Base-by-base conservation (phyloP, 2,329 filamentous ascomycete genomes). In the Phialophora macrospora region DNA sequence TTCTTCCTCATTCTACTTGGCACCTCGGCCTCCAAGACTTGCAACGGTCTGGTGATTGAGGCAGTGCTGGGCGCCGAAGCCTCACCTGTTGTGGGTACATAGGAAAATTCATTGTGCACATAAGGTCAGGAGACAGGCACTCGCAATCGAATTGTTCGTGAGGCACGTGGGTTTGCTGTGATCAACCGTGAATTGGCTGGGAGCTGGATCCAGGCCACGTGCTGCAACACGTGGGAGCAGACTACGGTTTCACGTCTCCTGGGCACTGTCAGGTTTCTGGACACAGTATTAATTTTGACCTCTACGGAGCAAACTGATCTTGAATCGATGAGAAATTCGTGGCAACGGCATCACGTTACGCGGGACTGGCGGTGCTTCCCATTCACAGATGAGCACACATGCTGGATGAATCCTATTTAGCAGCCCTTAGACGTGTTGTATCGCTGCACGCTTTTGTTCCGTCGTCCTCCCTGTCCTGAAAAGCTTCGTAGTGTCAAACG, bases 21-120 rank as follows among this genome's bases (percentile, higher is more conserved):
- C 58, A 20, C 9, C 26, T 30, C 30, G 26, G 44, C 46, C 26
- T 60, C 58, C 58, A 60, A 60, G 58, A 60, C 58, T 44, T 17
- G 7, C 22, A 38, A 52, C 26, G n/a, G 58, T 60, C 58, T 20
- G 30, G 30, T 60, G 58, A 60, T 24, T 38, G 57, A 52, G 58
- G 46, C 58, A 38, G 46, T 60, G 58, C 44, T 30, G 46, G 58
- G 46, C 58, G 48, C 22, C 22, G 20, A 7, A 51, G 24, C 48
- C 20, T 51, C 17, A 17, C 2, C 48, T 24, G 12, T 22, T 51
- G 48, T 4, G 20, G 8, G 3, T 24, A 51, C 8, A 51, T 11
- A 14, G 2, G 2, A 11, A 28, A 51, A 28, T 14, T 11, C 48
- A 51, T 14, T 14, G 11, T 22, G 22, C 20, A 9, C 17, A 51